phyloP scores from a whole-genome alignment of 2,329 filamentous ascomycete genomes.

The Trichoderma sp. region DNA sequence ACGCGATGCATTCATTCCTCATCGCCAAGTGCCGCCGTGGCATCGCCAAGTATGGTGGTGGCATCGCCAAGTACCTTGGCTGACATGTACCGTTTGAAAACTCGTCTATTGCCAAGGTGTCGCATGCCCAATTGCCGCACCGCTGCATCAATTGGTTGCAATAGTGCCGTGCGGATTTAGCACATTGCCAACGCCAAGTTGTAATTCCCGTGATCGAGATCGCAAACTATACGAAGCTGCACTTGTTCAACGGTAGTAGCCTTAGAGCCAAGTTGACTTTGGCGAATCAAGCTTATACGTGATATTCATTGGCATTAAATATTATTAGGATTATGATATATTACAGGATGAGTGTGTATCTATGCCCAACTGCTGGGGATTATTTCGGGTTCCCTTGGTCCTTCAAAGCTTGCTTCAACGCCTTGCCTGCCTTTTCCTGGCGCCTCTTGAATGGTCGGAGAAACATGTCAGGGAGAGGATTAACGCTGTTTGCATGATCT shows the following conservation, averaged over 20 bases:
- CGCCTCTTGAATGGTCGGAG: slow-evolving; percentile 59
- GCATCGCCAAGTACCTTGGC: slow-evolving; percentile 16
- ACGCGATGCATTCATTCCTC: slow-evolving; percentile 2
- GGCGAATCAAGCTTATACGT: not conserved
- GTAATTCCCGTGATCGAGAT: not conserved
- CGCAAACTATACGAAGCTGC: not conserved
- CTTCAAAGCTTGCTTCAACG: slow-evolving; percentile 43
- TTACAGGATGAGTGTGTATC: not conserved
- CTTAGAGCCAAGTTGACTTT: not conserved
- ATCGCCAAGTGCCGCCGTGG: not conserved
- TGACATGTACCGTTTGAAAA: not conserved
- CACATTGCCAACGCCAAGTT: not conserved
- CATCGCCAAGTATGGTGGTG: no score
- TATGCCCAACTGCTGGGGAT: not conserved
- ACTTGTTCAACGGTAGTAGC: not conserved
- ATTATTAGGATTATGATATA: not conserved
- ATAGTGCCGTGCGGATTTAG: slow-evolving; percentile 4
- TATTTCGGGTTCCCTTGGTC: slow-evolving; percentile 24
- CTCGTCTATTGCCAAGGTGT: not conserved
- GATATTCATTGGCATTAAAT: not conserved
- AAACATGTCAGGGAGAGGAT: slow-evolving; percentile 62
- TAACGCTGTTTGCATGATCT: slow-evolving; percentile 74
- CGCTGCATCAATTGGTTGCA: not conserved
- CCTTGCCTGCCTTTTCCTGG: slow-evolving; percentile 57
- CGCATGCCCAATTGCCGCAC: slow-evolving; percentile 11